A percentile compares a stretch with the other conserved stretches of the same genome.
phyloP scores from a whole-genome alignment of 805 yeast genomes.

The Candida tallmaniae region DNA sequence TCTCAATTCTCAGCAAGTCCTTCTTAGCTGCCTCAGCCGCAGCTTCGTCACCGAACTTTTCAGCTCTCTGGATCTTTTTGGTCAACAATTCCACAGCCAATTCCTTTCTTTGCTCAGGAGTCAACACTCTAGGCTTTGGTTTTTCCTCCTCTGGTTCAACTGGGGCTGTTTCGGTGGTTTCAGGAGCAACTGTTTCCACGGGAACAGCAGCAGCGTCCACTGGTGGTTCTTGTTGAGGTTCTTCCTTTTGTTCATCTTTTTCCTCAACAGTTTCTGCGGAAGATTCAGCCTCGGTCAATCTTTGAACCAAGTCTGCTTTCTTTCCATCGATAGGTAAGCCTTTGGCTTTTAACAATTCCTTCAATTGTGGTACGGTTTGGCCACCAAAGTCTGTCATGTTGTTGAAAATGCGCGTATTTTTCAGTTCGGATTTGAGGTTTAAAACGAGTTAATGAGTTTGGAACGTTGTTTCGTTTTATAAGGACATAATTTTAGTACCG shows the following conservation, averaged over 20 bases:
- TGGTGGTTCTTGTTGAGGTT: slow-evolving; percentile 17
- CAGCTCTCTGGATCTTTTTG: slow-evolving; percentile 66
- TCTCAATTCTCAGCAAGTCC: slow-evolving; percentile 67
- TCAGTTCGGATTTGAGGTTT: too few relatives aligned
- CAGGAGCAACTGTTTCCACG: slow-evolving; percentile 11
- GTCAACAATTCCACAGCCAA: slow-evolving; percentile 63
- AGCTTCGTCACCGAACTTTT: slow-evolving; percentile 72
- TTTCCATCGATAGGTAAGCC: slow-evolving; percentile 71
- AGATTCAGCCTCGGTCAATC: slow-evolving; percentile 47
- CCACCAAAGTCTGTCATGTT: slow-evolving; percentile 56
- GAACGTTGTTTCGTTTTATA: too few relatives aligned
- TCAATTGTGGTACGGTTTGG: slow-evolving; percentile 80
- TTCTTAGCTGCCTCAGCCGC: slow-evolving; percentile 51
- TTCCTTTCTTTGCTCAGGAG: slow-evolving; percentile 68
- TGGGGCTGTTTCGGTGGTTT: slow-evolving; percentile 7
- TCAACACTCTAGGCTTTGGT: slow-evolving; percentile 36
- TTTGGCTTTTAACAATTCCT: slow-evolving; percentile 64
- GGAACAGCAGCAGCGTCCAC: slow-evolving; percentile 12
- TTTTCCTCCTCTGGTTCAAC: slow-evolving; percentile 17
- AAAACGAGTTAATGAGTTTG: too few relatives aligned
- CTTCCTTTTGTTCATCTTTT: slow-evolving; percentile 42
- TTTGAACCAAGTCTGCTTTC: slow-evolving; percentile 69
- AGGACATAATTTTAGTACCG: too few relatives aligned
- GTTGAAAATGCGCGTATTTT: too few relatives aligned
- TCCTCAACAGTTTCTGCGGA: slow-evolving; percentile 13